Evolutionary conservation across 2,329 filamentous ascomycete species (phyloP).

Genomic region (Chaetothyriales sp.): DNA sequence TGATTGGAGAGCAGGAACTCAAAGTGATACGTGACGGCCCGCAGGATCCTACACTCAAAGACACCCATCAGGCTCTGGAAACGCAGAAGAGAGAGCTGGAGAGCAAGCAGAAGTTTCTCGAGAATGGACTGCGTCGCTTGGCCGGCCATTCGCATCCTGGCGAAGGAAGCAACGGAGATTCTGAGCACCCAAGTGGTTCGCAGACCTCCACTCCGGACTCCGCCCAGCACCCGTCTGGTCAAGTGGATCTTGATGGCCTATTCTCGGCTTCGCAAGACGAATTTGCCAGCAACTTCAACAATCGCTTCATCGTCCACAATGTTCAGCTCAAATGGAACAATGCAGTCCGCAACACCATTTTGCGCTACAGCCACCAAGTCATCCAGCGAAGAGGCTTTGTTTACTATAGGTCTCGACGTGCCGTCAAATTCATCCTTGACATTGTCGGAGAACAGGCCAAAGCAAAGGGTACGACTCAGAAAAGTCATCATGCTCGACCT

Average conservation of each 20-base stretch:
- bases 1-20: conserved; percentile 63
- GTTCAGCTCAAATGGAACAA: conserved; percentile 99
- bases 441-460: conserved; percentile 90
- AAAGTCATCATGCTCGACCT: conserved; percentile 7
- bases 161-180: conserved; percentile 24
- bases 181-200: conserved; percentile 11
- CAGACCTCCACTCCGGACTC: conserved; percentile 18
- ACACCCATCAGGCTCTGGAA: conserved; percentile 37
- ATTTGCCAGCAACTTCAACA: conserved; percentile 89
- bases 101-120: conserved; percentile 46
- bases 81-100: conserved; percentile 44
- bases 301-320: conserved; percentile 96
- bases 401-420: conserved; percentile 90
- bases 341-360: conserved; percentile 81
- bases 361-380: conserved; percentile 94
- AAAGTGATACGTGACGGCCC: conserved; percentile 41
- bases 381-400: conserved; percentile 91
- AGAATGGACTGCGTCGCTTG: conserved; percentile 44
- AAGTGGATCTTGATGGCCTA: conserved; percentile 39
- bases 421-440: conserved; percentile 95
- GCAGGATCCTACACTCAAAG: conserved; percentile 31
- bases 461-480: conserved; percentile 38
- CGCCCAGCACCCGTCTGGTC: conserved; percentile 35
- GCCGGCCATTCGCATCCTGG: conserved; percentile 36
- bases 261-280: conserved; percentile 61